A percentile compares a stretch with the other conserved stretches of the same genome.
Evolutionary conservation across 768 basidiomycete species (phyloP).

Genomic region (Lactifluus subvellereus): DNA sequence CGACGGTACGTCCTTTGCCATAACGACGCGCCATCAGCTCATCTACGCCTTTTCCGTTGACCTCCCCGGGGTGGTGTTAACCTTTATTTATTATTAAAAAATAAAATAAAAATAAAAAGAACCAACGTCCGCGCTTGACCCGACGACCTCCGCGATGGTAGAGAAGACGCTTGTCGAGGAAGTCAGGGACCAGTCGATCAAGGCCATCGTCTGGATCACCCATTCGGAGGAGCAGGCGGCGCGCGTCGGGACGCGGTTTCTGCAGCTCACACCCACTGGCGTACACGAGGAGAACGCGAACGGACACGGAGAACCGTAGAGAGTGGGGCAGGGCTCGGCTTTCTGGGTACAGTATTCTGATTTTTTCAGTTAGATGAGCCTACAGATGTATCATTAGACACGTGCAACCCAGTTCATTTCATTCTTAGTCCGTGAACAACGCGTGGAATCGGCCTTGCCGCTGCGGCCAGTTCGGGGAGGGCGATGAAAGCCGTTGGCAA

Average conservation of each 20-base stretch:
- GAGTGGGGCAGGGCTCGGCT: not conserved
- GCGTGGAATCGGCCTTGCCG: not conserved
- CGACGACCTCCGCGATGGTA: slow-evolving; percentile 55
- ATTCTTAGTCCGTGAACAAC: not conserved
- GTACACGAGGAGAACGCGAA: slow-evolving; percentile 26
- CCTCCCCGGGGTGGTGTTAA: not conserved
- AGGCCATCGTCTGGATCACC: slow-evolving; percentile 83
- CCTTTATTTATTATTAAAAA: not conserved
- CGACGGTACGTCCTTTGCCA: slow-evolving; percentile 49
- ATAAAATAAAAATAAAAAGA: slow-evolving; percentile 51
- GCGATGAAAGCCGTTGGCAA: not conserved
- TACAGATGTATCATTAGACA: slow-evolving; percentile 4
- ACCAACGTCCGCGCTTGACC: slow-evolving; percentile 85
- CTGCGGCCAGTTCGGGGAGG: not conserved
- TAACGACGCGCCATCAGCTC: not conserved
- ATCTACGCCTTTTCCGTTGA: not conserved
- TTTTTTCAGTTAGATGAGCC: not conserved
- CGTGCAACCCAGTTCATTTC: not conserved
- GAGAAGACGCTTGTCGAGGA: slow-evolving; percentile 55
- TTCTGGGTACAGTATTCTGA: not conserved
- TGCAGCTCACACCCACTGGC: slow-evolving; percentile 34
- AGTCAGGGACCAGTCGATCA: slow-evolving; percentile 48
- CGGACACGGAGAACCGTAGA: slow-evolving; percentile 17
- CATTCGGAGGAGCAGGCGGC: slow-evolving; percentile 77
- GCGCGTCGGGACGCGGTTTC: slow-evolving; percentile 65